Evolutionary conservation across 257 asterid genomes (phyloP).

Genomic region (Verbena officinalis): DNA sequence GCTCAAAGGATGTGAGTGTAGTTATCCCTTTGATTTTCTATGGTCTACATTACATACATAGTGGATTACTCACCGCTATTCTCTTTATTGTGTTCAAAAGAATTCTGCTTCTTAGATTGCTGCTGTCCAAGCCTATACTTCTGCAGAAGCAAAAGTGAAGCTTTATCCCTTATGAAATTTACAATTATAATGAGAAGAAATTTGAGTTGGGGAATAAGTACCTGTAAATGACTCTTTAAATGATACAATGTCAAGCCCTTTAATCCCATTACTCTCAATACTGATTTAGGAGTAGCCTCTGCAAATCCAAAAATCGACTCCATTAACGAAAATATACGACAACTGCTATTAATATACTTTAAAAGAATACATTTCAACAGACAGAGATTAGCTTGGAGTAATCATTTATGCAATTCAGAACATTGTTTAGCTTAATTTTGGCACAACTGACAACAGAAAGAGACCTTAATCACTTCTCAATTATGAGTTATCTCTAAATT

Average conservation of each 20-base stretch:
- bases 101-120: conserved; percentile 57
- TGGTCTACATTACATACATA: not conserved
- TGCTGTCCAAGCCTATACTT: conserved; percentile 91
- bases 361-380: too few species aligned
- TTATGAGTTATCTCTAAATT: conserved; percentile 7
- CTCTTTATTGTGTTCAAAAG: conserved; percentile 42
- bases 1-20: too few species aligned
- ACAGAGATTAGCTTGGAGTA: too few species aligned
- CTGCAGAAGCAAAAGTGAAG: conserved; percentile 39
- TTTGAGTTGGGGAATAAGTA: conserved; percentile 23
- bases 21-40: not conserved
- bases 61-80: conserved; percentile 50
- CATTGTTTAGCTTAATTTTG: too few species aligned
- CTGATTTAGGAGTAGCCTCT: conserved; percentile 98
- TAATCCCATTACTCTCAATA: conserved; percentile 81
- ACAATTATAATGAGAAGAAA: not conserved
- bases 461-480: not conserved
- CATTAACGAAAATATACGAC: not conserved
- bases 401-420: too few species aligned
- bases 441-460: not conserved
- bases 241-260: conserved; percentile 89
- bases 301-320: conserved; percentile 35
- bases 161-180: not conserved
- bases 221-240: conserved; percentile 93
- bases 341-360: too few species aligned